Conservation (phyloP, 148 eudicot species). For the Pouteria glomerata region DNA sequence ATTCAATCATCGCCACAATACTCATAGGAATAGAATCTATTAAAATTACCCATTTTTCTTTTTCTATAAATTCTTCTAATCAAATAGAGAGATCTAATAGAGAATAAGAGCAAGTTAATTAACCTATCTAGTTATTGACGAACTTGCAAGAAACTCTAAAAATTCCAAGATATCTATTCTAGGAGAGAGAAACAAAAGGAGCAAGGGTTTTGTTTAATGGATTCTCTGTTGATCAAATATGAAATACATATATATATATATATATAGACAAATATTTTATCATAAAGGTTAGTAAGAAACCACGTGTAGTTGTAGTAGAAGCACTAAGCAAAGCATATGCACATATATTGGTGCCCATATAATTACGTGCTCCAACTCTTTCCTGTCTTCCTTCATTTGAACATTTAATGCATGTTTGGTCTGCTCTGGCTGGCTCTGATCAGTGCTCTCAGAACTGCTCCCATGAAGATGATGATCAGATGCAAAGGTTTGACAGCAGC, state of each 20-base stretch:
- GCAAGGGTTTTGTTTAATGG: neutral
- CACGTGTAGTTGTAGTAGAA: constrained; percentile 38
- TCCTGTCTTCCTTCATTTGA: neutral
- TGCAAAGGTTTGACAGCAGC: constrained; percentile 15
- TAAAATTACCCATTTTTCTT: neutral
- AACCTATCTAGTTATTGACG: neutral
- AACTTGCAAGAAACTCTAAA: neutral
- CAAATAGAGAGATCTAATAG: neutral
- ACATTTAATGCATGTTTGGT: no score
- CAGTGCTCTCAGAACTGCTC: no score
- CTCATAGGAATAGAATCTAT: no score
- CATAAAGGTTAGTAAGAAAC: neutral
- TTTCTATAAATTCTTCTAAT: neutral
- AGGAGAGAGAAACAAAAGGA: neutral
- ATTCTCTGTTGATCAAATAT: no score
- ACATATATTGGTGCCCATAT: no score
- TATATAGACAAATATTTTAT: neutral
- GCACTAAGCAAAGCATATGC: no score
- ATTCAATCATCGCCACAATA: no score
- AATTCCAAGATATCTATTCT: neutral
- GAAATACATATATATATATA: no score
- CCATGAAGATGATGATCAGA: constrained; percentile 10
- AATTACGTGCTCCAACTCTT: constrained; percentile 6
- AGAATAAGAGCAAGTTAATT: no score
- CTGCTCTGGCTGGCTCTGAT: no score